These are phyloP conservation scores for Leishmania guyanensis DNA, from an alignment of 208 protist genomes.

Conservation along the genomic window DNA sequence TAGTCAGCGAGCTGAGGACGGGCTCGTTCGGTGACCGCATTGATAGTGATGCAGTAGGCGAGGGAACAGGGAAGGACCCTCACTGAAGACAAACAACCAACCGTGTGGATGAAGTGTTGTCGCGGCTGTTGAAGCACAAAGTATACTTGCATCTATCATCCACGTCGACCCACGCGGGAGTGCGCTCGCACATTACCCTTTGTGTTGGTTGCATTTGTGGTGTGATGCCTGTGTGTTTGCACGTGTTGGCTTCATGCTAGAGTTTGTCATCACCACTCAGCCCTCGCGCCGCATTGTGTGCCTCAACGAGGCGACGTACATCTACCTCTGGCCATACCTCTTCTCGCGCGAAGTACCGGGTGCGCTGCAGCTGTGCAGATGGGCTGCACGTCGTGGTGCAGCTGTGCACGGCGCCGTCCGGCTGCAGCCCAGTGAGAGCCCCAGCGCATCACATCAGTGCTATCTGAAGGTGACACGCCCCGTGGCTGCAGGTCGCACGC, in stretches of 20 bases:
- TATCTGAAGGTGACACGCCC: constrained; percentile 45
- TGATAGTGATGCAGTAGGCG: background rate
- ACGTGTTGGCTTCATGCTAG: constrained; percentile 35
- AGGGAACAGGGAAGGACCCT: background rate
- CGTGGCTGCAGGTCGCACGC: constrained; percentile 38
- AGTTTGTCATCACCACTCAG: constrained; percentile 39
- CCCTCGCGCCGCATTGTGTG: constrained; percentile 62
- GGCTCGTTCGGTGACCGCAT: background rate
- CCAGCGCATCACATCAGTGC: constrained; percentile 22
- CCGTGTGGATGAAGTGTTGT: background rate
- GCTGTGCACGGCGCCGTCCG: constrained; percentile 64
- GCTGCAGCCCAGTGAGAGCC: constrained; percentile 32
- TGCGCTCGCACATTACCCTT: background rate
- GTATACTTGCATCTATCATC: background rate
- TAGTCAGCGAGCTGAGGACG: background rate
- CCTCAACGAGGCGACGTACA: constrained; percentile 61
- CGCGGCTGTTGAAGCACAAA: background rate
- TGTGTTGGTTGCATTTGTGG: background rate
- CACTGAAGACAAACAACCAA: background rate
- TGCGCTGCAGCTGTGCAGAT: constrained; percentile 62
- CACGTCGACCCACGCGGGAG: background rate
- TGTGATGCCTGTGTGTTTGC: background rate
- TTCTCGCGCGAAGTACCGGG: constrained; percentile 59
- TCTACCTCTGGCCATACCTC: constrained; percentile 76
- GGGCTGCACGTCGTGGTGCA: constrained; percentile 67